Conservation (phyloP, 1,284 basidiomycete species). For the Apiotrichum sp. region DNA sequence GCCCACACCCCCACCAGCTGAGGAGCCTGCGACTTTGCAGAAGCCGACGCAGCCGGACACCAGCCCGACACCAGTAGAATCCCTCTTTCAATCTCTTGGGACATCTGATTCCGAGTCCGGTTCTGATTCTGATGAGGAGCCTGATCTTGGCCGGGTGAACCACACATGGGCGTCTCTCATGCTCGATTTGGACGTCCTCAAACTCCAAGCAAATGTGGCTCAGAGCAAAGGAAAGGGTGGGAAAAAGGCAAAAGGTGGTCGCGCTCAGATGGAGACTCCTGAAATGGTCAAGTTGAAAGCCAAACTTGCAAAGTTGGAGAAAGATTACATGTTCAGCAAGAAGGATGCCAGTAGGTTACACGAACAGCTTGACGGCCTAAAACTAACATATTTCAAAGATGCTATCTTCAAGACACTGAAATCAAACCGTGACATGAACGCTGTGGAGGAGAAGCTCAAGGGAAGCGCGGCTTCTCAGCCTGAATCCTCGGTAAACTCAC, state of each 20-base stretch:
- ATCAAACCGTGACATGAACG: slow-evolving; percentile 52
- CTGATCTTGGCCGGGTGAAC: slow-evolving; percentile 53
- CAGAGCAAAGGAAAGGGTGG: slow-evolving; percentile 23
- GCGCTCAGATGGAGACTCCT: slow-evolving; percentile 39
- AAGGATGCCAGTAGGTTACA: slow-evolving; percentile 53
- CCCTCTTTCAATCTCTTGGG: slow-evolving; percentile 30
- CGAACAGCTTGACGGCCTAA: too few relatives aligned
- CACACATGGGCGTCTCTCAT: slow-evolving; percentile 51
- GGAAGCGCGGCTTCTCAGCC: slow-evolving; percentile 13
- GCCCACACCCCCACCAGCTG: background rate
- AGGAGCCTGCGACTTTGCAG: background rate
- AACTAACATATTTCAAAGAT: slow-evolving; percentile 44
- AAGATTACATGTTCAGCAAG: slow-evolving; percentile 69
- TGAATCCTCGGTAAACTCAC: background rate
- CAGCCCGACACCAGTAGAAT: slow-evolving; percentile 4
- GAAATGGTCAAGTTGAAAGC: slow-evolving; percentile 53
- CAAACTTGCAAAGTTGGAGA: slow-evolving; percentile 55
- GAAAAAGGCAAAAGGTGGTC: slow-evolving; percentile 37
- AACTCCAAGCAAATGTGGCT: slow-evolving; percentile 13
- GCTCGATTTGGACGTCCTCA: slow-evolving; percentile 44
- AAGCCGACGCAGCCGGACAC: too few relatives aligned
- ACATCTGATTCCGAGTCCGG: slow-evolving; percentile 11
- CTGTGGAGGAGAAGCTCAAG: slow-evolving; percentile 57
- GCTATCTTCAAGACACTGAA: slow-evolving; percentile 56
- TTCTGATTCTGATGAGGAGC: slow-evolving; percentile 48